Base-by-base conservation (phyloP, 352 stramenopile species). In the Globisporangium canariense region DNA sequence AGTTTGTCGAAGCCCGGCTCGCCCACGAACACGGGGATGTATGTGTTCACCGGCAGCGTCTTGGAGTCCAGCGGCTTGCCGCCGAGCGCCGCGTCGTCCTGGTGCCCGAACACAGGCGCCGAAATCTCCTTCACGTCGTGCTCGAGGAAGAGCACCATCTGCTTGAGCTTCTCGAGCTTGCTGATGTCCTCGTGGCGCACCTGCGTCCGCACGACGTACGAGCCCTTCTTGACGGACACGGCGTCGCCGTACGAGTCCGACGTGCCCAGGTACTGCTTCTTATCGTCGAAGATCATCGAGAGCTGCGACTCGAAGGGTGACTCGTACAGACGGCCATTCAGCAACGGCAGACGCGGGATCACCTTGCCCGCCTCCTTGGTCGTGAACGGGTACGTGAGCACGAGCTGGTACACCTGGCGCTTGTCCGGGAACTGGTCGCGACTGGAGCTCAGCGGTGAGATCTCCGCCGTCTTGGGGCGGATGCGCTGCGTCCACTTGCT, bases 301-400 rank as follows among this genome's bases (percentile, higher is more conserved):
- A 98, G 60, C 60, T 98, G 93, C n/a, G 79, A 77, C 64, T 98
- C 93, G 46, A 97, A 97, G 11, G 86, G 86, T 6, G 89, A 97
- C 65, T 98, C 95, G 69, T 98, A 98, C 20, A 98, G 76, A 14
- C 83, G 85, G 1, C 78, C 89, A 66, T 94, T 89, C 11, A 98
- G 67, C 8, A 91, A 61, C 14, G 88, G 83, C 53, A 96, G 75
- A 5, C 74, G 71, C 8, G 89, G 89, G 8, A 83, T 92, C 7
- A 98, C 87, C 41, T 89, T 91, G n/a, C 80, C 80, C 0, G 71
- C 66, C 36, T 97, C 90, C 62, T 96, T 92, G 64, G 89, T 81
- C 34, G 77, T 90, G 65, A 97, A 95, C 45, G 83, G 71, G 76
- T 98, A 98, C 60, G 85, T 93, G 40, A 98, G 75, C 10, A 96